A percentile compares a stretch with the other conserved stretches of the same genome.
These are phyloP conservation scores for Trichaptum fuscoviolaceum DNA, from an alignment of 768 basidiomycete species.

Conservation along the genomic window DNA sequence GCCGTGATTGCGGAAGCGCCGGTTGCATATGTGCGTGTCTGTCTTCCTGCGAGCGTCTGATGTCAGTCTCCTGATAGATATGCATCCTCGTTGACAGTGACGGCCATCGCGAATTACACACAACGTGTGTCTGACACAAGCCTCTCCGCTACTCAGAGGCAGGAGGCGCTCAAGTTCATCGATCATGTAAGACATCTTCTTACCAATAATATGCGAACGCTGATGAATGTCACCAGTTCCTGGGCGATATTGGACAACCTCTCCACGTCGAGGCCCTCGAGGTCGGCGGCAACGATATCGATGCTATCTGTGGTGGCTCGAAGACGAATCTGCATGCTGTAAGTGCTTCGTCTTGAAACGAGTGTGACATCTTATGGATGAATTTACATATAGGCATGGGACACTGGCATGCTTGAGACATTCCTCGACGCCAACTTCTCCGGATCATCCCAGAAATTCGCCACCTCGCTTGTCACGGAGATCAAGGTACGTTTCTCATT, in stretches of 20 bases:
- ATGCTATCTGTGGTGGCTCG: conserved; percentile 32
- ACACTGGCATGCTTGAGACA: conserved; percentile 18
- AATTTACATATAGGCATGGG: conserved; percentile 18
- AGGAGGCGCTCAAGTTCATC: conserved; percentile 50
- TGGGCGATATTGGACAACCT: conserved; percentile 47
- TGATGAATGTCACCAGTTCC: conserved; percentile 21
- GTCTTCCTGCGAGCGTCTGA: background rate
- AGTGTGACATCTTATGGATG: background rate
- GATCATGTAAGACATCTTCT: conserved; percentile 25
- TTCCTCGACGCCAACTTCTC: conserved; percentile 17
- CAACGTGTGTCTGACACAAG: conserved; percentile 38
- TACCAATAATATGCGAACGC: conserved; percentile 4
- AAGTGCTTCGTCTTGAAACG: background rate
- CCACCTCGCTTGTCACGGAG: conserved; percentile 31
- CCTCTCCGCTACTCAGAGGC: conserved; percentile 36
- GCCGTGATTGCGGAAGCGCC: conserved; percentile 39
- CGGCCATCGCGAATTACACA: conserved; percentile 55
- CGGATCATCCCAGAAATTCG: conserved; percentile 26
- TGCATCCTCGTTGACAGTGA: conserved; percentile 27
- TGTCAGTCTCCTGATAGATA: background rate
- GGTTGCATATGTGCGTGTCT: conserved; percentile 23
- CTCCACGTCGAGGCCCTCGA: conserved; percentile 41
- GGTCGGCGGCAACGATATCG: conserved; percentile 41
- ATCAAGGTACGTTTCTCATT: conserved; percentile 31
- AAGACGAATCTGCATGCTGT: conserved; percentile 39